These are phyloP conservation scores for Protoeuglena noctilucae DNA, from an alignment of 139 green algal genomes.

Conservation along the genomic window DNA sequence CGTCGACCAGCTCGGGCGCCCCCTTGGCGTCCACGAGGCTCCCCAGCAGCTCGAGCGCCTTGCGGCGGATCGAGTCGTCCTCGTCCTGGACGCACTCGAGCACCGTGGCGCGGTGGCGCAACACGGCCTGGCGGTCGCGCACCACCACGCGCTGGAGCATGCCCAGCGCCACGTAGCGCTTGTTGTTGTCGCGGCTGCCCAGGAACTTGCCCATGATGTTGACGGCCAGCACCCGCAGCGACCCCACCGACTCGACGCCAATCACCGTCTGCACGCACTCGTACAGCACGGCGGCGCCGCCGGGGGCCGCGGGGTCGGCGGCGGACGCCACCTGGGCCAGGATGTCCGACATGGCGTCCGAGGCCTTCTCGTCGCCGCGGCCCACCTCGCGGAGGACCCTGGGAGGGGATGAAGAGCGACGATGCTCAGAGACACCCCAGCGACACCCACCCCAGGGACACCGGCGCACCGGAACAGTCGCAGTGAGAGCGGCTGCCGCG, in stretches of 20 bases:
- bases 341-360: constrained; percentile 90
- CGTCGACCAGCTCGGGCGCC: neutral
- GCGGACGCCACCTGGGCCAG: constrained; percentile 88
- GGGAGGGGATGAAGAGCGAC: too few relatives aligned
- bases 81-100: constrained; percentile 74
- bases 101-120: constrained; percentile 85
- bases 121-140: constrained; percentile 71
- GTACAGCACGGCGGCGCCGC: constrained; percentile 90
- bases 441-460: too few relatives aligned
- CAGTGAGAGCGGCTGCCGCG: too few relatives aligned
- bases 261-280: constrained; percentile 90
- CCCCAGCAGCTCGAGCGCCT: constrained; percentile 90
- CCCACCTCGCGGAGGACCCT: constrained; percentile 72
- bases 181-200: constrained; percentile 67
- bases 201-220: constrained; percentile 76
- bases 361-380: constrained; percentile 58
- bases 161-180: constrained; percentile 93
- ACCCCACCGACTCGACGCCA: constrained; percentile 71
- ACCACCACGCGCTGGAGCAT: constrained; percentile 68
- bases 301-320: constrained; percentile 63
- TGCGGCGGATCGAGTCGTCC: constrained; percentile 57
- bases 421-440: too few relatives aligned
- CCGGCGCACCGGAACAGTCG: too few relatives aligned
- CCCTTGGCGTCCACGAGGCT: constrained; percentile 45
- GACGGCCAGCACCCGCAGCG: constrained; percentile 85